Conservation (phyloP, 768 basidiomycete genomes). For the Lactarius psammicola region DNA sequence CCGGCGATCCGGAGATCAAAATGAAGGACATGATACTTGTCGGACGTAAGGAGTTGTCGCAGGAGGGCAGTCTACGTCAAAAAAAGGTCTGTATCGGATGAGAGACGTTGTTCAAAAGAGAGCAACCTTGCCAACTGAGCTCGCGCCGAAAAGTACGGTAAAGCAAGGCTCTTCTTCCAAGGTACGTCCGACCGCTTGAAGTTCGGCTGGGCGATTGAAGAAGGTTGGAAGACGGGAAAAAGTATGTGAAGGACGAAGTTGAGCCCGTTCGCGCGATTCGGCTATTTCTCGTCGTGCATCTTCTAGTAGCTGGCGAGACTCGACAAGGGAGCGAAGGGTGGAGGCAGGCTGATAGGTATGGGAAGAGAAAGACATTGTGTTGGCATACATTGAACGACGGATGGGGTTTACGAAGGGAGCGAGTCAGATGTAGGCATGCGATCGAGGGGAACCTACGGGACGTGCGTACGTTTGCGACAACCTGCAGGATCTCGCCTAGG, state of each 20-base stretch:
- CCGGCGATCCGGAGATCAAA: constrained; percentile 83
- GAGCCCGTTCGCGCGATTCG: constrained; percentile 63
- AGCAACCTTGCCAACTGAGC: constrained; percentile 73
- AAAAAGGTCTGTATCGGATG: constrained; percentile 1
- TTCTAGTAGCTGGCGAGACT: constrained; percentile 71
- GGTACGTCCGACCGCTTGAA: constrained; percentile 60
- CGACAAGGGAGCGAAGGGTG: constrained; percentile 74
- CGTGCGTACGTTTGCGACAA: constrained; percentile 64
- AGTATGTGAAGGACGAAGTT: constrained; percentile 70
- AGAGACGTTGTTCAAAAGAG: not conserved
- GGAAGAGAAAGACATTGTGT: constrained; percentile 27
- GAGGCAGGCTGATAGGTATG: constrained; percentile 59
- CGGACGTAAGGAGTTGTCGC: constrained; percentile 68
- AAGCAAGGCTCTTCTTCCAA: constrained; percentile 74
- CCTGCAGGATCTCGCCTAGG: constrained; percentile 73
- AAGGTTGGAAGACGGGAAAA: constrained; percentile 76
- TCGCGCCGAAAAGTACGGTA: constrained; percentile 77
- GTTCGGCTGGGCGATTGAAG: constrained; percentile 65
- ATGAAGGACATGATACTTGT: constrained; percentile 74
- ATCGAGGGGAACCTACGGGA: constrained; percentile 17
- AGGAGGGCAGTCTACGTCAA: constrained; percentile 64
- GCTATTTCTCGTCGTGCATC: constrained; percentile 74
- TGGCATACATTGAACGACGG: constrained; percentile 9
- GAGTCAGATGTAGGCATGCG: constrained; percentile 22
- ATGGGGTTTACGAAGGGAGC: constrained; percentile 25